Evolutionary conservation across 768 basidiomycete genomes (phyloP).

Genomic region (Hygrocybe punicea): DNA sequence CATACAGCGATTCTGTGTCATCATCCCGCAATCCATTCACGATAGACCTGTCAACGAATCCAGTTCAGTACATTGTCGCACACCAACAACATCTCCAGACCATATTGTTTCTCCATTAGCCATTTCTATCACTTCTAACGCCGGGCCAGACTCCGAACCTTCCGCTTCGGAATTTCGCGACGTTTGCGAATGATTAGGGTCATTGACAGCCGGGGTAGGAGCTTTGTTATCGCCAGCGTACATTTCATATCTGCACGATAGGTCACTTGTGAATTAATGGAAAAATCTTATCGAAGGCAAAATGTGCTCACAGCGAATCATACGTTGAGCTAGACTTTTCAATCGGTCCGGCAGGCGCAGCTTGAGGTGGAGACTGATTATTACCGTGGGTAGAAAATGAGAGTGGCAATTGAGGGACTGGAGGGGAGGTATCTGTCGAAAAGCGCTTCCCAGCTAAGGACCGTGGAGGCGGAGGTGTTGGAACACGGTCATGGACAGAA

Average conservation of each 20-base stretch:
- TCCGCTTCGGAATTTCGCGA: conserved; percentile 29
- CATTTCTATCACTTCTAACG: conserved; percentile 75
- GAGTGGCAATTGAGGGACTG: conserved; percentile 61
- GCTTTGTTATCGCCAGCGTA: conserved; percentile 60
- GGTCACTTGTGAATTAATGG: conserved; percentile 15
- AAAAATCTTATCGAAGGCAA: conserved; percentile 11
- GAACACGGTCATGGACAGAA: conserved; percentile 76
- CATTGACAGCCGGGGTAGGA: conserved; percentile 32
- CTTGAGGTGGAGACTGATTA: conserved; percentile 36
- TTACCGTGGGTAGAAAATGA: conserved; percentile 46
- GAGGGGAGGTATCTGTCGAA: conserved; percentile 63
- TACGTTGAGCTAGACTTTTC: conserved; percentile 71
- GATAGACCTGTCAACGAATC: conserved; percentile 54
- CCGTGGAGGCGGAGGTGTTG: conserved; percentile 81
- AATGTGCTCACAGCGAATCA: conserved; percentile 66
- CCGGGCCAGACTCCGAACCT: conserved; percentile 51
- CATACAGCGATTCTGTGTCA: conserved; percentile 66
- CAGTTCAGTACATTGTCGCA: background rate
- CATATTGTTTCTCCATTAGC: conserved; percentile 88
- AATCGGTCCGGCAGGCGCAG: conserved; percentile 39
- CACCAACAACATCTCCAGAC: conserved; percentile 35
- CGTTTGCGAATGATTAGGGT: conserved; percentile 33
- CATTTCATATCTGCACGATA: conserved; percentile 67
- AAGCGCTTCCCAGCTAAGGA: conserved; percentile 54
- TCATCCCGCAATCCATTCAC: conserved; percentile 81